phyloP scores from a whole-genome alignment of 2,329 filamentous ascomycete species.

The Pseudogymnoascus sp. region DNA sequence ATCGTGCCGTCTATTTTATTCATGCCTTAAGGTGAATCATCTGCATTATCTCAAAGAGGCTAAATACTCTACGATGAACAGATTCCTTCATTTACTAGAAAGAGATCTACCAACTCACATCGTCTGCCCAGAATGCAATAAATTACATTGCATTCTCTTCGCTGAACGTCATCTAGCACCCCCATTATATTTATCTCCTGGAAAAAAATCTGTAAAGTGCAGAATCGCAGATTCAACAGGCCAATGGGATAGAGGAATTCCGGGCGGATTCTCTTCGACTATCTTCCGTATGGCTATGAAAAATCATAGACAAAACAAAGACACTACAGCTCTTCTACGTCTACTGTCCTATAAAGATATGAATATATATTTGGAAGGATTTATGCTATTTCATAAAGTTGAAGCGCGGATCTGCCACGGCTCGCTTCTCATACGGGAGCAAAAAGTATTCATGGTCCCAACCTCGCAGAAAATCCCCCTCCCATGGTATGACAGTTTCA shows the following conservation, averaged over 20 bases:
- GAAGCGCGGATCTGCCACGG: slow-evolving; percentile 12
- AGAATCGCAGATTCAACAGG: not conserved
- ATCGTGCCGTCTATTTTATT: slow-evolving; percentile 9
- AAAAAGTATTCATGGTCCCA: slow-evolving; percentile 13
- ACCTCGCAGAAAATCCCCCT: slow-evolving; percentile 9
- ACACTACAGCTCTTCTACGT: slow-evolving; percentile 5
- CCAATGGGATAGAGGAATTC: not conserved
- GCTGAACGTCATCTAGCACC: slow-evolving; percentile 1
- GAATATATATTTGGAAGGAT: not conserved
- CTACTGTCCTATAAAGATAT: slow-evolving; percentile 8
- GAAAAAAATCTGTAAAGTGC: slow-evolving; percentile 8
- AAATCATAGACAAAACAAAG: slow-evolving; percentile 10
- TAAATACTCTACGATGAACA: not conserved
- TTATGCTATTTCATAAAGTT: slow-evolving; percentile 7
- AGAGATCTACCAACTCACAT: slow-evolving; percentile 13
- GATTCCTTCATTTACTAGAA: slow-evolving; percentile 13
- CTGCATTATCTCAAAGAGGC: slow-evolving; percentile 13
- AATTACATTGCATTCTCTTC: slow-evolving; percentile 11
- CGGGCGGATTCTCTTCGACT: slow-evolving; percentile 12
- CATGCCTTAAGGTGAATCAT: slow-evolving; percentile 9
- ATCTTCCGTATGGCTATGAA: slow-evolving; percentile 17
- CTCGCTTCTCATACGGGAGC: slow-evolving; percentile 15
- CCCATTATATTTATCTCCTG: not conserved
- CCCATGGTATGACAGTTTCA: slow-evolving; percentile 1
- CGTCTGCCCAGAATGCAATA: slow-evolving; percentile 12